These are phyloP conservation scores for Phoma sp. DNA, from an alignment of 2,329 filamentous ascomycete species.

Conservation along the genomic window DNA sequence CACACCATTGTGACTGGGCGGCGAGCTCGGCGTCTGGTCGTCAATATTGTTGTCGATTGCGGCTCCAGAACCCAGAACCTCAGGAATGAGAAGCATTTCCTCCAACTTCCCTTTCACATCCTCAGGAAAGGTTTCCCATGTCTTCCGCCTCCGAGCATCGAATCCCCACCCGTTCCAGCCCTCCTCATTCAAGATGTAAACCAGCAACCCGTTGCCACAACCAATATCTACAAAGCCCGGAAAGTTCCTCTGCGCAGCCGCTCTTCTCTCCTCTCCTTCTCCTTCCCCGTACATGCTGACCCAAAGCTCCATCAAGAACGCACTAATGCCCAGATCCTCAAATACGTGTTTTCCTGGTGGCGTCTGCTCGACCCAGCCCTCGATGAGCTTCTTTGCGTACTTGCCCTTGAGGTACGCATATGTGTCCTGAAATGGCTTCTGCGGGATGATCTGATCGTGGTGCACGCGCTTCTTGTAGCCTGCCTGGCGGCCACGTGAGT, in stretches of 20 bases:
- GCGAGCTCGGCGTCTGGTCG: neutral
- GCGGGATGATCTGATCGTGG: conserved; percentile 81
- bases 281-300: conserved; percentile 71
- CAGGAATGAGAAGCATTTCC: conserved; percentile 67
- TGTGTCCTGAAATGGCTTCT: conserved; percentile 78
- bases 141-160: conserved; percentile 83
- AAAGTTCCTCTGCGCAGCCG: conserved; percentile 55
- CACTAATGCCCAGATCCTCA: conserved; percentile 88
- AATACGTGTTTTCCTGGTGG: conserved; percentile 93
- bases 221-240: conserved; percentile 95
- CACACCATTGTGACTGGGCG: conserved; percentile 60
- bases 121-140: conserved; percentile 75
- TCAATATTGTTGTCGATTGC: neutral
- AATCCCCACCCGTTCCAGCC: conserved; percentile 89
- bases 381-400: conserved; percentile 74
- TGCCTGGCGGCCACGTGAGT: conserved; percentile 67
- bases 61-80: conserved; percentile 38
- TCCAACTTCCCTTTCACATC: conserved; percentile 58
- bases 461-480: conserved; percentile 83
- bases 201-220: conserved; percentile 90
- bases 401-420: conserved; percentile 80
- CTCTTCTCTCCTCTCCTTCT: conserved; percentile 6
- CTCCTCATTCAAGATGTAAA: conserved; percentile 79
- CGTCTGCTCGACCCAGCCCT: conserved; percentile 83
- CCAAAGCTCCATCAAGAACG: conserved; percentile 94